A percentile compares a stretch with the other conserved stretches of the same genome.
Conservation (phyloP, 1,139 yeast genomes). For the Lodderomyces jiufengensis region DNA sequence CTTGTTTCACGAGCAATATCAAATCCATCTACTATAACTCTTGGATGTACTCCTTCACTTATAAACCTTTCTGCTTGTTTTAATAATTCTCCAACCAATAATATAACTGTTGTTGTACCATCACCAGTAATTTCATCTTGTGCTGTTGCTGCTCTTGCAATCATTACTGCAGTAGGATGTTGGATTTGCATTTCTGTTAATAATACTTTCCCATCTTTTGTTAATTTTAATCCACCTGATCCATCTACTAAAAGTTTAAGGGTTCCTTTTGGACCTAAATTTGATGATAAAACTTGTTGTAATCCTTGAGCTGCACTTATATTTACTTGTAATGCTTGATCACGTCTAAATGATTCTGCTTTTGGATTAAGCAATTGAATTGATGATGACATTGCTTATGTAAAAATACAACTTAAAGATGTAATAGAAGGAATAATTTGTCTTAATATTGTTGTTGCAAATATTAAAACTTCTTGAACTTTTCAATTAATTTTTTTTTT, state of each 20-base stretch:
- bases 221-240: slow-evolving; percentile 88
- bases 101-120: slow-evolving; percentile 96
- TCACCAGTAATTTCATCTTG: slow-evolving; percentile 99
- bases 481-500: no score
- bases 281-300: slow-evolving; percentile 86
- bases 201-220: slow-evolving; percentile 95
- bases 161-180: slow-evolving; percentile 99
- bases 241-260: slow-evolving; percentile 96
- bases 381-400: slow-evolving; percentile 47
- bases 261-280: slow-evolving; percentile 97
- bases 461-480: no score
- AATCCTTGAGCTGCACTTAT: slow-evolving; percentile 96
- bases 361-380: slow-evolving; percentile 92
- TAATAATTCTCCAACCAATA: slow-evolving; percentile 89
- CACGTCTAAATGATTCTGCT: slow-evolving; percentile 91
- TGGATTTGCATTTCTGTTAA: slow-evolving; percentile 97
- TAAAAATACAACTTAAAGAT: not conserved
- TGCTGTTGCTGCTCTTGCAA: slow-evolving; percentile 97
- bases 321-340: slow-evolving; percentile 93
- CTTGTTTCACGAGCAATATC: slow-evolving; percentile 82
- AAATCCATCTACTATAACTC: slow-evolving; percentile 92
- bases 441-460: no score
- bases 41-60: slow-evolving; percentile 93
- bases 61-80: slow-evolving; percentile 93
- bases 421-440: no score